Evolutionary conservation across 2,329 filamentous ascomycete species (phyloP), one percentile per base, ranked within the genome.

Genomic region (Pseudocercospora macadamiae): DNA sequence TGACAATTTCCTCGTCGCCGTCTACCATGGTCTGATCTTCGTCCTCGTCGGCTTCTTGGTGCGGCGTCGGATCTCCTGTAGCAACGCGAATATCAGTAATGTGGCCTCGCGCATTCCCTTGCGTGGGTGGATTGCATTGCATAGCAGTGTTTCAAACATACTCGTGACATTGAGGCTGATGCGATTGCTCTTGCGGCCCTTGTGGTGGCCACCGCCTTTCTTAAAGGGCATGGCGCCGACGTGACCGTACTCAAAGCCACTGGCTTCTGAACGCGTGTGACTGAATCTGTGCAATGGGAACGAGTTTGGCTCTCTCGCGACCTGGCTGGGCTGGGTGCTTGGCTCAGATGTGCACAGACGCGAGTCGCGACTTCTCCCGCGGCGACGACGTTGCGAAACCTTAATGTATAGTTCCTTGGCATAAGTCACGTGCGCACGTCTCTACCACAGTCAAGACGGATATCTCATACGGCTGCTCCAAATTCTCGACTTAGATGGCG

Each of bases 21-120:
- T 71, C 68, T 25, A 59, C 64, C 69, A 72, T 72, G 36, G 45
- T 49, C 26, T 32, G 45, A 49, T 71, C 69, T 47, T 71, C 66
- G 54, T 73, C 71, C 5, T 66, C 66, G 37, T 71, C 70, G 16
- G 62, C 51, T 28, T 67, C 60, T 8, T 59, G 39, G 54, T 62
- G 57, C 8, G 67, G 65, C 51, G 61, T 69, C 5, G 68, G 64
- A 14, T 67, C 68, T 60, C 66, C 67, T 70, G 51, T 51, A 36
- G 18, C 54, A 21, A 14, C 45, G 25, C 57, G 25, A 56, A 37
- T 30, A 36, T 57, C 36, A 60, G 51, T n/a, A 28, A 42, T 21
- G 4, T n/a, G 19, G 23, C 28, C 12, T 12, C 6, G 28, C 28
- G 28, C 28, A 18, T 45, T 59, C 25, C 25, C 48, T 57, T 48